These are phyloP conservation scores for Hypomyces perniciosus DNA, from an alignment of 2,329 filamentous ascomycete species.

Conservation along the genomic window DNA sequence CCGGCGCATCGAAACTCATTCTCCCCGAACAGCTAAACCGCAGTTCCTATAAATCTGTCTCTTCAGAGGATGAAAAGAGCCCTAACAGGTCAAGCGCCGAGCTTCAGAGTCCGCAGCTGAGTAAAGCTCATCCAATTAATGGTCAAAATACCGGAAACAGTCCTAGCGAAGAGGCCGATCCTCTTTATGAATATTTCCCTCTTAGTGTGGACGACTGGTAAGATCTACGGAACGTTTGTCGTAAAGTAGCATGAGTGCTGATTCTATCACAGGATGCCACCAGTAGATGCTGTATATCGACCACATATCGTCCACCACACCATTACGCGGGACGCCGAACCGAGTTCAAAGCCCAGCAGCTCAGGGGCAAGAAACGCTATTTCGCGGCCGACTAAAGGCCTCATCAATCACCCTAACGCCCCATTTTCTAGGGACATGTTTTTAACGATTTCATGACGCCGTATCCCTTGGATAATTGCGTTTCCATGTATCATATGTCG, in stretches of 20 bases:
- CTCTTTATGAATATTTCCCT: conserved; percentile 92
- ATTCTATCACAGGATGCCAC: conserved; percentile 58
- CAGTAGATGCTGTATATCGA: conserved; percentile 82
- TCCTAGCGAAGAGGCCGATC: conserved; percentile 69
- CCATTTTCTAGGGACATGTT: background rate
- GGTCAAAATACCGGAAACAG: conserved; percentile 46
- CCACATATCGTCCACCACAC: conserved; percentile 94
- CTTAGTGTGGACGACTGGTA: conserved; percentile 83
- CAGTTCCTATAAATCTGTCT: conserved; percentile 45
- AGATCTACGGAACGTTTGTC: conserved; percentile 13
- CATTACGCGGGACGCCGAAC: conserved; percentile 58
- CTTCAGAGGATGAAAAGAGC: conserved; percentile 57
- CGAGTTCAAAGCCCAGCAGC: conserved; percentile 63
- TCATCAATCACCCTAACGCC: too few relatives aligned
- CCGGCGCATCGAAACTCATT: conserved; percentile 17
- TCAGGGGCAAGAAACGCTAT: conserved; percentile 63
- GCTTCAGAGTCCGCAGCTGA: conserved; percentile 44
- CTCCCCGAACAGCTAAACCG: conserved; percentile 23
- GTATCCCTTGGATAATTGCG: conserved; percentile 8
- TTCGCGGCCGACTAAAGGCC: conserved; percentile 56
- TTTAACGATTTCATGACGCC: conserved; percentile 10
- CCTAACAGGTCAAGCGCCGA: conserved; percentile 47
- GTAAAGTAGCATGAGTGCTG: background rate
- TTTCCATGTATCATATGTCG: conserved; percentile 11
- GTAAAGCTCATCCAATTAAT: conserved; percentile 31